Evolutionary conservation across 192 early-diverging fungal species (phyloP).

Genomic region (Coemansia guatemalensis): DNA sequence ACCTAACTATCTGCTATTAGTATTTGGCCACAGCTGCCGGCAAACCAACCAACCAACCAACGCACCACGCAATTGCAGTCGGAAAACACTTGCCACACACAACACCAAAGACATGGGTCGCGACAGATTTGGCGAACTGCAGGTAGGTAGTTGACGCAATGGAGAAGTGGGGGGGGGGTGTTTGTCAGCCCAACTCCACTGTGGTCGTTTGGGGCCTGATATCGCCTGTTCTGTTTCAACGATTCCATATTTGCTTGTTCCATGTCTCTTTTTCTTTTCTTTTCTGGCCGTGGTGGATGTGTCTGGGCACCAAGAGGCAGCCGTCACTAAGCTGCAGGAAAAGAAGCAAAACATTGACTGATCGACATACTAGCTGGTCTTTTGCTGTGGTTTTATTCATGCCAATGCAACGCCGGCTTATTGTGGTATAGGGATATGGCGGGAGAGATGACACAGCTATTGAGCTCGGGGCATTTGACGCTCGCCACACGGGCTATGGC

Average conservation of each 20-base stretch:
- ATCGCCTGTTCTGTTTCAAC: not conserved
- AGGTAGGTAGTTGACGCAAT: constrained; percentile 24
- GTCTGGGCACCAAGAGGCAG: not conserved
- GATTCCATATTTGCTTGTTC: not conserved
- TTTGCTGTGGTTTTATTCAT: not conserved
- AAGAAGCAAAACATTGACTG: constrained; percentile 13
- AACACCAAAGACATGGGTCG: constrained; percentile 36
- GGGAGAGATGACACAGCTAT: constrained; percentile 42
- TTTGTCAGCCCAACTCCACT: not conserved
- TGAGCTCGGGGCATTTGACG: constrained; percentile 35
- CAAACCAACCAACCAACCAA: not conserved
- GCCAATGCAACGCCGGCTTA: not conserved
- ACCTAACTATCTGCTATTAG: not conserved
- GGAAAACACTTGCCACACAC: not conserved
- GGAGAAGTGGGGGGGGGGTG: not conserved
- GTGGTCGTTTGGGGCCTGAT: not conserved
- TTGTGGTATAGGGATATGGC: constrained; percentile 30
- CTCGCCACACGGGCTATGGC: constrained; percentile 12
- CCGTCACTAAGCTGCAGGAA: not conserved
- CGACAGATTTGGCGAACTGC: constrained; percentile 53
- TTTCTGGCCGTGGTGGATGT: not conserved
- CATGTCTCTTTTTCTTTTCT: not conserved
- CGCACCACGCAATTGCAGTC: not conserved
- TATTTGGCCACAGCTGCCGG: not conserved
- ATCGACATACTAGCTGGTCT: not conserved